phyloP scores from a whole-genome alignment of 2,329 filamentous ascomycete genomes.

The Myriosclerotinia scirpicola region DNA sequence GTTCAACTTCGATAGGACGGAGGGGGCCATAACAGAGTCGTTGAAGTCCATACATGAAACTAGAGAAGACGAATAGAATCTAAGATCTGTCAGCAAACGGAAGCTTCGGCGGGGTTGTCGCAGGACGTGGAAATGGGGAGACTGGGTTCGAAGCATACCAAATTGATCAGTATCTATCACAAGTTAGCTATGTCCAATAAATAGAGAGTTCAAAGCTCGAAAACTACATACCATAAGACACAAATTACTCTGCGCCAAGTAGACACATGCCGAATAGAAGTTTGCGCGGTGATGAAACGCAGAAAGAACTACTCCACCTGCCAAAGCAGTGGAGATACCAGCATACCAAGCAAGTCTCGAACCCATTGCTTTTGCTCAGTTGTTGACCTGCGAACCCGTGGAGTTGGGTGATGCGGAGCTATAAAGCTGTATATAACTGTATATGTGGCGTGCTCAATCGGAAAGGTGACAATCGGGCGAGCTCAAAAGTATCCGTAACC shows the following conservation, averaged over 20 bases:
- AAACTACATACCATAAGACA: slow-evolving; percentile 73
- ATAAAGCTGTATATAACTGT: neutral
- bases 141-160: slow-evolving; percentile 43
- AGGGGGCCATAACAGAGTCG: slow-evolving; percentile 86
- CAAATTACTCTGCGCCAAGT: slow-evolving; percentile 93
- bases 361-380: slow-evolving; percentile 29
- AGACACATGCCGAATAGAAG: slow-evolving; percentile 97
- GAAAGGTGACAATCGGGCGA: neutral
- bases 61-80: slow-evolving; percentile 75
- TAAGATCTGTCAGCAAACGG: slow-evolving; percentile 13
- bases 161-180: slow-evolving; percentile 80
- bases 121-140: neutral
- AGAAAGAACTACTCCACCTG: slow-evolving; percentile 79
- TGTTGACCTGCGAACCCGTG: neutral
- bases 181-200: slow-evolving; percentile 23
- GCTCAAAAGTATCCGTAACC: neutral
- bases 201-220: neutral
- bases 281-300: slow-evolving; percentile 94
- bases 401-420: slow-evolving; percentile 2
- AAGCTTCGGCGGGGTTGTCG: slow-evolving; percentile 6
- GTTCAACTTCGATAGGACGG: slow-evolving; percentile 91
- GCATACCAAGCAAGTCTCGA: slow-evolving; percentile 50
- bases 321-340: slow-evolving; percentile 74
- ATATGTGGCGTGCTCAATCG: slow-evolving; percentile 2
- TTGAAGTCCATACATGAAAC: slow-evolving; percentile 82